Evolutionary conservation across 768 basidiomycete species (phyloP), one percentile per base, ranked within the genome.

Genomic region (Daedaleopsis sinensis): DNA sequence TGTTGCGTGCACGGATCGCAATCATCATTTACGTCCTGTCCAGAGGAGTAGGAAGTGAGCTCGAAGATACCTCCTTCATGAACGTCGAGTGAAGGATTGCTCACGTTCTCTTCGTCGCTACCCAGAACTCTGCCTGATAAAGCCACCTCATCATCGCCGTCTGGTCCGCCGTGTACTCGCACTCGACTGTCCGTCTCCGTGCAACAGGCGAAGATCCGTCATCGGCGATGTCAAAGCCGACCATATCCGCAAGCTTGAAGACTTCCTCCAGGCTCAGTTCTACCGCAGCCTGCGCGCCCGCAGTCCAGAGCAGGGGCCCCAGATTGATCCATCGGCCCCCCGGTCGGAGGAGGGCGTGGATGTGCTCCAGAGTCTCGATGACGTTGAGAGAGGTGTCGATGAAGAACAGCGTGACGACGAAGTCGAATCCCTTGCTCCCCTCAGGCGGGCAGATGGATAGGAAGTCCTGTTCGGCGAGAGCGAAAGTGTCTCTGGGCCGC

Each of bases 321-420:
- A 88, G 75, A 68, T 91, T 91, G 68, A 90, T 82, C 89, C 88
- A 91, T 10, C 72, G 77, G 2, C 88, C 89, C 5, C 87, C 86
- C 0, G 86, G 84, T 37, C 77, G 77, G 16, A 91, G 79, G 21
- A 88, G 78, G 13, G 62, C 43, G 67, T 83, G 77, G 42, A 91
- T 87, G 32, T 86, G 84, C 57, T 80, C 77, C 58, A 90, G 76
- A 15, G 74, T 74, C 46, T 71, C 58, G 55, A 77, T 69, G 21
- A 70, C 69, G 65, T 76, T 77, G 37, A 72, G 58, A 5, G 76
- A 72, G 15, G 77, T 79, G 63, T 79, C 77, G 64, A 80, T 75
- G 71, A 80, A 80, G 70, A 78, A 79, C 15, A 79, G 69, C 1
- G 72, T 72, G 15, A 87, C 79, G 61, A 90, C 78, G 63, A 76